Base-by-base conservation (phyloP, 352 stramenopile species). In the Paralagenidium karlingii region DNA sequence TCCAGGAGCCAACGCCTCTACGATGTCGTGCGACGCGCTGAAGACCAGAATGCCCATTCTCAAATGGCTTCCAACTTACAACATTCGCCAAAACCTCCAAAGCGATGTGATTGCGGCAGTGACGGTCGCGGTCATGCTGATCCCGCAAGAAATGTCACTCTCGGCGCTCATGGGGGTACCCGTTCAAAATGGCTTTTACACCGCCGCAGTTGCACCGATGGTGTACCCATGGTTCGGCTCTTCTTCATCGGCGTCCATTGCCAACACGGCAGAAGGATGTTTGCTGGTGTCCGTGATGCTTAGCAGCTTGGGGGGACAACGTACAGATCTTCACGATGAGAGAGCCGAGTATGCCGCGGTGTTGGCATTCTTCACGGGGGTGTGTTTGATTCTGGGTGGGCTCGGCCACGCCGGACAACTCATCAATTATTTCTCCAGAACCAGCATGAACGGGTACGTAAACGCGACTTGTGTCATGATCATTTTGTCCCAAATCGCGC, bases 81-180 rank as follows among this genome's bases (percentile, higher is more conserved):
- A 80, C 33, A 7, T 82, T 3, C 46, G 44, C 0, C 63, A 64
- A 22, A 68, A 85, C 34, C 49, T 87, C 30, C 77, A 82, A 49
- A 73, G 61, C 36, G 74, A 83, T 45, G 1, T 82, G n/a, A 68
- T 83, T n/a, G 62, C 74, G 0, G 74, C 67, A 21, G 55, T 83
- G 50, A 84, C 74, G 3, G 74, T 87, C 26, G 80, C 78, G 10
- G 67, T 96, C 19, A 96, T 97, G 82, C 59, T 94, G 22, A 71
- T 97, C 41, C 89, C 86, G 18, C 84, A 96, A 43, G 77, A 85
- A 19, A 94, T 97, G 63, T 84, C 65, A 25, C 88, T 96, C 38
- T 83, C 81, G 12, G 81, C 89, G 40, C 61, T 97, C 10, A 94
- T 94, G 73, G 64, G 62, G 20, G 73, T 86, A 10, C 68, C 68